phyloP scores from a whole-genome alignment of 2,329 filamentous ascomycete genomes.

The Helotiales sp. region DNA sequence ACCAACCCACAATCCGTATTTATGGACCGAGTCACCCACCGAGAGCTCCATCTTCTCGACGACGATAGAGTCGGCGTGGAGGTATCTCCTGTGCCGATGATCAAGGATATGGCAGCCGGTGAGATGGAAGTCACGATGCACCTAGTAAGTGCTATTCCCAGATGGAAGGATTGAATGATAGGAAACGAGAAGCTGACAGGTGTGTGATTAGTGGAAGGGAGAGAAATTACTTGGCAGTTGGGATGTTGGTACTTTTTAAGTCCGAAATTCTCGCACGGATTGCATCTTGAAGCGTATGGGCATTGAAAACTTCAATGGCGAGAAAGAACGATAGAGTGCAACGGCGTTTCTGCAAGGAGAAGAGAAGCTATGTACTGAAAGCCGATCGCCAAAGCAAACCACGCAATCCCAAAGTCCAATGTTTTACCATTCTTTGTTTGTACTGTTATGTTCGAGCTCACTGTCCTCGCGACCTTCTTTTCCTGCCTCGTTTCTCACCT shows the following conservation, averaged over 20 bases:
- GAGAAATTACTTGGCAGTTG: conserved; percentile 5
- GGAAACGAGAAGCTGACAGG: too few species aligned
- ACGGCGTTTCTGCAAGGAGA: too few species aligned
- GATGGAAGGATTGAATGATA: not conserved
- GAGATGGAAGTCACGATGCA: not conserved
- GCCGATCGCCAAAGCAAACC: conserved; percentile 3
- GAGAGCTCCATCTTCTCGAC: not conserved
- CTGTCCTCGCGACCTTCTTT: not conserved
- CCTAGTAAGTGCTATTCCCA: not conserved
- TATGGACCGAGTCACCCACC: not conserved
- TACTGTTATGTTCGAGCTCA: not conserved
- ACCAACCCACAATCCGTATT: not conserved
- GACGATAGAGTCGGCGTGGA: not conserved
- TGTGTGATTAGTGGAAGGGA: not conserved
- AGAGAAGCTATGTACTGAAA: conserved; percentile 9
- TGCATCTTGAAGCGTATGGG: too few species aligned
- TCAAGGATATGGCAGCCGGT: not conserved
- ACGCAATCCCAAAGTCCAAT: not conserved
- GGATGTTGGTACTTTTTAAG: not conserved
- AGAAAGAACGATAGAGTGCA: too few species aligned
- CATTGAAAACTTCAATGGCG: too few species aligned
- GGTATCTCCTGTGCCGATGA: not conserved
- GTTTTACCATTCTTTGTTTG: conserved; percentile 1
- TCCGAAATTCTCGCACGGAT: too few species aligned
- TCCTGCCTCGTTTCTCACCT: not conserved